phyloP scores from a whole-genome alignment of 2,329 filamentous ascomycete species.

The Kalaharituber pfeilii region DNA sequence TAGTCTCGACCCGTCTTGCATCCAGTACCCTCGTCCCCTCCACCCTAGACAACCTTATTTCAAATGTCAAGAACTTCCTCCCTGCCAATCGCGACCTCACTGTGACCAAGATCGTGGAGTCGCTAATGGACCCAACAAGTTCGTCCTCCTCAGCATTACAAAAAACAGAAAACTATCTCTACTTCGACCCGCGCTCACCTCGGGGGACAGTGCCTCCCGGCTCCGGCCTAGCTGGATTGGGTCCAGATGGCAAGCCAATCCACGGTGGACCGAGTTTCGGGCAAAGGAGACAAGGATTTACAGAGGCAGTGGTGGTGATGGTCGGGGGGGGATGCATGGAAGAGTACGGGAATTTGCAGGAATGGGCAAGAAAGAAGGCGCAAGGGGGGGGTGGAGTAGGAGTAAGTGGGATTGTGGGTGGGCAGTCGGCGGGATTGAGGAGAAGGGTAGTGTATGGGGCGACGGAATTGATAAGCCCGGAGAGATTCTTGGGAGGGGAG shows the following conservation, averaged over 20 bases:
- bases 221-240: slow-evolving; percentile 31
- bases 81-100: slow-evolving; percentile 90
- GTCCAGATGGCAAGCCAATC: slow-evolving; percentile 31
- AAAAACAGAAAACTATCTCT: slow-evolving; percentile 91
- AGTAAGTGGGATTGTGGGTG: slow-evolving; percentile 23
- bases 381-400: slow-evolving; percentile 36
- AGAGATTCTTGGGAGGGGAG: slow-evolving; percentile 47
- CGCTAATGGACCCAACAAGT: slow-evolving; percentile 85
- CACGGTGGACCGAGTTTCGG: slow-evolving; percentile 69
- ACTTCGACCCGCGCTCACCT: slow-evolving; percentile 86
- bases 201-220: slow-evolving; percentile 43
- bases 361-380: slow-evolving; percentile 71
- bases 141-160: slow-evolving; percentile 83
- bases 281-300: slow-evolving; percentile 74
- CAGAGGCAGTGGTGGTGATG: slow-evolving; percentile 82
- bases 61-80: slow-evolving; percentile 95
- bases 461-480: slow-evolving; percentile 60
- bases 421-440: slow-evolving; percentile 33
- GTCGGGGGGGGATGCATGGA: slow-evolving; percentile 97
- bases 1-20: slow-evolving; percentile 68
- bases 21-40: slow-evolving; percentile 61
- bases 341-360: slow-evolving; percentile 91
- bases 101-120: slow-evolving; percentile 94
- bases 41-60: slow-evolving; percentile 88
- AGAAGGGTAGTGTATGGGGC: slow-evolving; percentile 87